Conservation (phyloP, 805 yeast genomes). For the Saccharomycopsis sp. region DNA sequence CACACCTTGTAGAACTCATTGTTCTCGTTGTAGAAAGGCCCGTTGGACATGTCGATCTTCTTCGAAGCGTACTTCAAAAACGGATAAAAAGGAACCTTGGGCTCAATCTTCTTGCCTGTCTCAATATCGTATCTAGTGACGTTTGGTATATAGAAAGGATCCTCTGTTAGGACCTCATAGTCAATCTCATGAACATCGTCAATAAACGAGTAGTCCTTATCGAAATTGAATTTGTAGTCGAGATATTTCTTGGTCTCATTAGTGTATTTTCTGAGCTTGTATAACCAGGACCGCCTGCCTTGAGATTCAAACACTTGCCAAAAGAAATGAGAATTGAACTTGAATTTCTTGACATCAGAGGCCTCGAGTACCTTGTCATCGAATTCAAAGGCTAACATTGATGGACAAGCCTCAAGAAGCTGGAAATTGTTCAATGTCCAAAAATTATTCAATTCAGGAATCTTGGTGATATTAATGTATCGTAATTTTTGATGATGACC, state of each 20-base stretch:
- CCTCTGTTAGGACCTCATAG: slow-evolving; percentile 19
- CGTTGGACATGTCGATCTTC: slow-evolving; percentile 49
- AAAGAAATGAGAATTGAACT: slow-evolving; percentile 16
- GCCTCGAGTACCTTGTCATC: slow-evolving; percentile 41
- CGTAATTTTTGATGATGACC: slow-evolving; percentile 25
- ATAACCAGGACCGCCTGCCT: slow-evolving; percentile 52
- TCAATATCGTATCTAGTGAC: slow-evolving; percentile 37
- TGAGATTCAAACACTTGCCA: slow-evolving; percentile 26
- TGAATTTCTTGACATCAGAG: slow-evolving; percentile 25
- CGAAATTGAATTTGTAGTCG: slow-evolving; percentile 34
- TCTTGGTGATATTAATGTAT: slow-evolving; percentile 43
- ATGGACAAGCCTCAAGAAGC: slow-evolving; percentile 26
- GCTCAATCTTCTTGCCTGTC: slow-evolving; percentile 46
- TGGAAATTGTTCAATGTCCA: slow-evolving; percentile 31
- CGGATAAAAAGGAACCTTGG: slow-evolving; percentile 38
- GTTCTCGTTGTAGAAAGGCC: slow-evolving; percentile 37
- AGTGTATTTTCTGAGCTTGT: slow-evolving; percentile 28
- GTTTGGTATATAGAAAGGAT: slow-evolving; percentile 19
- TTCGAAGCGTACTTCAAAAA: slow-evolving; percentile 48
- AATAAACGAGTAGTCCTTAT: slow-evolving; percentile 13
- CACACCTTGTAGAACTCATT: slow-evolving; percentile 34
- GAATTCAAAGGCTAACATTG: slow-evolving; percentile 41
- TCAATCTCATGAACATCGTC: slow-evolving; percentile 14
- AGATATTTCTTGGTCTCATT: slow-evolving; percentile 14
- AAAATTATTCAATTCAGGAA: slow-evolving; percentile 33